phyloP scores from a whole-genome alignment of 177 flowering plant genomes.

The Vitis hybrid region DNA sequence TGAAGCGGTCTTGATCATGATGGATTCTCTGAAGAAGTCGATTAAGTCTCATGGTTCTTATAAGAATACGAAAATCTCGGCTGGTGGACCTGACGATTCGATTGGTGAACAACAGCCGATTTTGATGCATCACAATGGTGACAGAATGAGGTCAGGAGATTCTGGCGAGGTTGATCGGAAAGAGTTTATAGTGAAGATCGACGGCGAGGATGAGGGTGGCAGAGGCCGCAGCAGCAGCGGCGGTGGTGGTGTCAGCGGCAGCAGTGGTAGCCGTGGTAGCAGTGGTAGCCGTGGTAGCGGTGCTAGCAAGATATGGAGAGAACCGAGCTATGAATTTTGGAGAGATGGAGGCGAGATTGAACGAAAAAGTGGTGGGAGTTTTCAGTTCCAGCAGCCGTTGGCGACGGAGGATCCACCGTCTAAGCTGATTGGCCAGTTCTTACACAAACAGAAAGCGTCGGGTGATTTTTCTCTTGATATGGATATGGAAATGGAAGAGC shows the following conservation, averaged over 20 bases:
- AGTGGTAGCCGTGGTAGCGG: not conserved
- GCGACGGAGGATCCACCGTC: slow-evolving; percentile 38
- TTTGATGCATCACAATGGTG: slow-evolving; percentile 26
- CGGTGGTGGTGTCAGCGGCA: not conserved
- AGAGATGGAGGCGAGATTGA: slow-evolving; percentile 9
- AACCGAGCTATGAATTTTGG: slow-evolving; percentile 49
- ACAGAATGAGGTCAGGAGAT: not conserved
- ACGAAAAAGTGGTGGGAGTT: not conserved
- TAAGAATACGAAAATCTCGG: slow-evolving; percentile 23
- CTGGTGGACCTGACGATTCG: slow-evolving; percentile 6
- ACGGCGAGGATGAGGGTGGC: slow-evolving; percentile 19
- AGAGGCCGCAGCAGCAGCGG: not conserved
- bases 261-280: not conserved
- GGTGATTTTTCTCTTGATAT: slow-evolving; percentile 45
- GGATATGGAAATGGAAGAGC: slow-evolving; percentile 55
- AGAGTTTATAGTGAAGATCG: slow-evolving; percentile 55
- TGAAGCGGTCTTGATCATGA: not conserved
- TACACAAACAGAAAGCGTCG: slow-evolving; percentile 30
- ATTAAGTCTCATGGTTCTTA: slow-evolving; percentile 30
- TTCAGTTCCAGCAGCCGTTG: slow-evolving; percentile 8
- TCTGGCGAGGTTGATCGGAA: slow-evolving; percentile 4
- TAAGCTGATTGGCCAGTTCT: slow-evolving; percentile 40
- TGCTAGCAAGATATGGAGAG: slow-evolving; percentile 30
- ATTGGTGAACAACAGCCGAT: slow-evolving; percentile 46
- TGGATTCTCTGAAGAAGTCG: slow-evolving; percentile 44